phyloP scores from a whole-genome alignment of 1,284 basidiomycete genomes.

The Ceratobasidium sp. region DNA sequence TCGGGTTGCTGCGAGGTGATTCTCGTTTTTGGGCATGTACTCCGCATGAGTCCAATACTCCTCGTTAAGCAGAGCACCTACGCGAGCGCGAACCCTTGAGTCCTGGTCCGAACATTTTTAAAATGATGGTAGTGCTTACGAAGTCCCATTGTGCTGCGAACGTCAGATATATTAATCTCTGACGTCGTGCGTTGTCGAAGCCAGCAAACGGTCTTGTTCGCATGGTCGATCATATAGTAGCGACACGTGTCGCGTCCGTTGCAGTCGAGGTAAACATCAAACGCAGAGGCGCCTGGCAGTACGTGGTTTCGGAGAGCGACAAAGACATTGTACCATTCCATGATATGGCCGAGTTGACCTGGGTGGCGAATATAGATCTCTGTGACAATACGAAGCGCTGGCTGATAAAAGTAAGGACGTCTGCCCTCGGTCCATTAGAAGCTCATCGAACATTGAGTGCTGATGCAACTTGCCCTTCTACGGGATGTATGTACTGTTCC shows the following conservation, averaged over 20 bases:
- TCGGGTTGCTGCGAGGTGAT: constrained; percentile 18
- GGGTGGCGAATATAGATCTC: constrained; percentile 19
- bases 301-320: not conserved
- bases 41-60: constrained; percentile 49
- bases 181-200: constrained; percentile 15
- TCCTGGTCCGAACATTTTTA: not conserved
- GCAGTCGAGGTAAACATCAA: constrained; percentile 37
- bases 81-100: no score
- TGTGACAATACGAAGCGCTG: not conserved
- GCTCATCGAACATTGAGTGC: not conserved
- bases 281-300: constrained; percentile 1
- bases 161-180: constrained; percentile 24
- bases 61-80: constrained; percentile 41
- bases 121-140: not conserved
- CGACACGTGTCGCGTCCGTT: constrained; percentile 21
- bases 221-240: constrained; percentile 33
- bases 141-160: not conserved
- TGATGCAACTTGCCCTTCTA: not conserved
- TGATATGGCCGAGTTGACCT: not conserved
- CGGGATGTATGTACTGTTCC: not conserved
- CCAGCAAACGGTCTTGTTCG: constrained; percentile 23
- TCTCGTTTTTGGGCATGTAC: constrained; percentile 39
- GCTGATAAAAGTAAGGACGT: not conserved
- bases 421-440: not conserved
- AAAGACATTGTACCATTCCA: not conserved